Base-by-base conservation (phyloP, 2,329 filamentous ascomycete genomes). In the Penicillium occitanis region DNA sequence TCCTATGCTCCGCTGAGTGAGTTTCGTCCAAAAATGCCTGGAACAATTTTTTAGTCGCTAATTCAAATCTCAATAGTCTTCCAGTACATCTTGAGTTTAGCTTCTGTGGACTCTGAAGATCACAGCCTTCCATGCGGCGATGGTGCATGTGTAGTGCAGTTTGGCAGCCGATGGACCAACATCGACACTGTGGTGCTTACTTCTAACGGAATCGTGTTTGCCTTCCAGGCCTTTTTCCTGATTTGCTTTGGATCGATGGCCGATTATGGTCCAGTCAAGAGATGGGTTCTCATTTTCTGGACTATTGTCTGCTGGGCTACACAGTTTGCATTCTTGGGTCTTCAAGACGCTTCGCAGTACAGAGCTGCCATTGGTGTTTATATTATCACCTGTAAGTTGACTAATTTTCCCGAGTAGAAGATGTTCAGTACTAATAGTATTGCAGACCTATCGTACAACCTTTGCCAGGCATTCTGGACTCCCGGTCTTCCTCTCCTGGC, bases 391-490 rank as follows among this genome's bases (percentile, higher is more conserved):
- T 48, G 44, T 48, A 13, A 22, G n/a, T 22, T 13, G 11, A 48
- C n/a, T 13, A 22, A 6, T 22, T 17, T 17, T 2, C 22, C 44
- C 13, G 8, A 5, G n/a, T 13, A 22, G 3, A 48, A 22, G 44
- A 48, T 5, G 10, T 8, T 22, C 44, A 1, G 10, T 48, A 48
- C 44, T 48, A 6, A 48, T 22, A 48, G n/a, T 13, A 25, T 59
- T 17, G 33, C 17, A 59, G 55, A 59, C 10, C 35, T 59, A 14
- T 40, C 55, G 11, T 59, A 59, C 33, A 59, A 59, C 55, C 55
- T 59, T 22, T 59, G 55, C 35, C 55, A 59, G 28, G 33, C 55
- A 59, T 59, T 59, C 55, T 59, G 55, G 55, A 59, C 55, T n/a
- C 55, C 55, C 10, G 55, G 55, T 42, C 55, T 59, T 59, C 55